Percentiles rank a stretch among this genome's conserved stretches.
Evolutionary conservation across 108 stramenopile genomes (phyloP).

Genomic region (Nitzschia palea): DNA sequence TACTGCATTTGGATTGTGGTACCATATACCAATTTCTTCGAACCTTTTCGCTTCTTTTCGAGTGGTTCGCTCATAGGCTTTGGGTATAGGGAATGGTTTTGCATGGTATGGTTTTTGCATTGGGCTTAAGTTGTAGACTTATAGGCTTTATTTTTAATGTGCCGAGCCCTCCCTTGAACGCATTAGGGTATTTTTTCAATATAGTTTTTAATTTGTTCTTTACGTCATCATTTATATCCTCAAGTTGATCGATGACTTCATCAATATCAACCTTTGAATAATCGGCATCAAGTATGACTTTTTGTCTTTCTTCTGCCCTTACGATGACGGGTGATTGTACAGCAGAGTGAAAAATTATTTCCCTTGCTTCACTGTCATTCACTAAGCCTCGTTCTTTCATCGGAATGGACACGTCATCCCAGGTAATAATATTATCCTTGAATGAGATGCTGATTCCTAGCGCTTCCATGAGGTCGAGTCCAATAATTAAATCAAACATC

Average conservation of each 20-base stretch:
- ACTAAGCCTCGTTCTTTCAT: background rate
- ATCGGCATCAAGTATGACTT: no score
- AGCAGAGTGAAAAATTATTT: no score
- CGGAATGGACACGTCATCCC: background rate
- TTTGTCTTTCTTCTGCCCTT: no score
- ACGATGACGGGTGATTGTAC: no score
- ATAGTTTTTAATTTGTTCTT: constrained; percentile 13
- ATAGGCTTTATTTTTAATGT: constrained; percentile 25
- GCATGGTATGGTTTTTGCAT: constrained; percentile 25
- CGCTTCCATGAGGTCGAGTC: background rate
- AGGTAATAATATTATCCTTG: background rate
- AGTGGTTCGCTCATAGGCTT: constrained; percentile 12
- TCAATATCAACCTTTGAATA: constrained; percentile 1
- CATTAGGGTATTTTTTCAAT: constrained; percentile 3
- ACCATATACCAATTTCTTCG: constrained; percentile 21
- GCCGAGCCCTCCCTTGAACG: constrained; percentile 44
- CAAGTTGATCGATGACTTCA: constrained; percentile 22
- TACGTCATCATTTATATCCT: constrained; percentile 29
- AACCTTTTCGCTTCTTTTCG: constrained; percentile 28
- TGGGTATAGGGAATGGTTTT: constrained; percentile 22
- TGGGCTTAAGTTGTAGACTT: constrained; percentile 28
- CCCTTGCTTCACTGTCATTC: no score
- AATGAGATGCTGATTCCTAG: background rate
- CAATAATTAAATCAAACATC: background rate
- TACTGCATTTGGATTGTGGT: background rate